Conservation (phyloP, 1,284 basidiomycete species). For the Apiotrichum gamsii region DNA sequence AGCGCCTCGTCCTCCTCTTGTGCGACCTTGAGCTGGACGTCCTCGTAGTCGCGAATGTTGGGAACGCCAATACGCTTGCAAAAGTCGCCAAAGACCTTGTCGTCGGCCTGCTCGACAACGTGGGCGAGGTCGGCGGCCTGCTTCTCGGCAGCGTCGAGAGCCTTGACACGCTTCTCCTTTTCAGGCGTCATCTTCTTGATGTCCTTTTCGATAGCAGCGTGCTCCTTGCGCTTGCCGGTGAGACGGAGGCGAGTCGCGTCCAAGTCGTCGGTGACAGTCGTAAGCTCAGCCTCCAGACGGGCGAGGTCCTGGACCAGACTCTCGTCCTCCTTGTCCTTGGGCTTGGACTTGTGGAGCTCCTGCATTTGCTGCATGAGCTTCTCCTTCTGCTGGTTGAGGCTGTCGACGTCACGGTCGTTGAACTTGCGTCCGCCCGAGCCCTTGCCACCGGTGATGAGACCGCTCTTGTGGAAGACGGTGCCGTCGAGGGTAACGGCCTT, state of each 20-base stretch:
- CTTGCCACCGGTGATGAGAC: slow-evolving; percentile 90
- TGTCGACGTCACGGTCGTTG: slow-evolving; percentile 88
- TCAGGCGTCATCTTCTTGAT: slow-evolving; percentile 63
- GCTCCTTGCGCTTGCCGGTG: slow-evolving; percentile 50
- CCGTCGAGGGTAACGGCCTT: slow-evolving; percentile 97
- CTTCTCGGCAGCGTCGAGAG: slow-evolving; percentile 54
- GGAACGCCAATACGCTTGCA: slow-evolving; percentile 72
- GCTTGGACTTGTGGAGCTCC: slow-evolving; percentile 74
- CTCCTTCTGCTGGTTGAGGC: slow-evolving; percentile 68
- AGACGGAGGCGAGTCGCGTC: slow-evolving; percentile 45
- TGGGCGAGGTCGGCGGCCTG: slow-evolving; percentile 57
- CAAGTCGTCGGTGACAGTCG: slow-evolving; percentile 73
- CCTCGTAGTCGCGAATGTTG: slow-evolving; percentile 91
- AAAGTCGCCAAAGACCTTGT: slow-evolving; percentile 70
- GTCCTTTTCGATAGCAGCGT: slow-evolving; percentile 67
- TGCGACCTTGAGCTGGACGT: slow-evolving; percentile 78
- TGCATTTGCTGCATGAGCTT: slow-evolving; percentile 69
- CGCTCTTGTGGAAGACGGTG: slow-evolving; percentile 94
- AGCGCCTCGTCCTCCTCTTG: slow-evolving; percentile 80
- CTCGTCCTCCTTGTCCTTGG: slow-evolving; percentile 75
- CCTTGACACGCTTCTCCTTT: slow-evolving; percentile 55
- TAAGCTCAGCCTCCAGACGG: slow-evolving; percentile 67
- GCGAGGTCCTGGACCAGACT: slow-evolving; percentile 67
- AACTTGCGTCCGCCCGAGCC: slow-evolving; percentile 72
- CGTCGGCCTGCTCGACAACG: slow-evolving; percentile 70